A percentile compares a stretch with the other conserved stretches of the same genome.
phyloP scores from a whole-genome alignment of 768 basidiomycete species.

The Trametes coccinea region DNA sequence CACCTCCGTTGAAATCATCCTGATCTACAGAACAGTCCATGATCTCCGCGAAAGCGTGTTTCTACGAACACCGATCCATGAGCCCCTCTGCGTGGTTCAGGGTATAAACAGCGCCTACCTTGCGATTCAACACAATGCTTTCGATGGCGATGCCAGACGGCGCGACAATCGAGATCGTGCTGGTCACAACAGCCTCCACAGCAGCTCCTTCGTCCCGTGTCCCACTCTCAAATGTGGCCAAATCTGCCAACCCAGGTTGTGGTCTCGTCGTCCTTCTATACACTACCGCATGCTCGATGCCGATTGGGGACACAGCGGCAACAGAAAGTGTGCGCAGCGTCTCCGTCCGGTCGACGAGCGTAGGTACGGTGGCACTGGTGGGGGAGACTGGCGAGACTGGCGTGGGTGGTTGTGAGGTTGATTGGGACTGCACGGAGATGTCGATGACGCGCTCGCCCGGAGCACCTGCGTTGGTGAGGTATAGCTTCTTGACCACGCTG shows the following conservation, averaged over 20 bases:
- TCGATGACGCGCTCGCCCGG: slow-evolving; percentile 77
- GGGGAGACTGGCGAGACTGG: slow-evolving; percentile 20
- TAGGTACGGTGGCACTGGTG: slow-evolving; percentile 31
- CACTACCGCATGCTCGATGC: slow-evolving; percentile 49
- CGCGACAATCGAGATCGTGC: slow-evolving; percentile 5
- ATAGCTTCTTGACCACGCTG: slow-evolving; percentile 59
- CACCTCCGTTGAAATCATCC: slow-evolving; percentile 48
- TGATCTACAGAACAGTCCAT: slow-evolving; percentile 53
- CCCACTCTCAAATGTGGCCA: slow-evolving; percentile 53
- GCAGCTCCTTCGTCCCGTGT: slow-evolving; percentile 52
- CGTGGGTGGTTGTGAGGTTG: slow-evolving; percentile 23
- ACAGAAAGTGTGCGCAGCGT: slow-evolving; percentile 66
- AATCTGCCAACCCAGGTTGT: slow-evolving; percentile 51
- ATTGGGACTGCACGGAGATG: slow-evolving; percentile 70
- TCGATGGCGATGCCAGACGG: slow-evolving; percentile 49
- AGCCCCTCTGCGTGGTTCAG: neutral
- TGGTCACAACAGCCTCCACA: slow-evolving; percentile 39
- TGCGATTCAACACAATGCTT: slow-evolving; percentile 44
- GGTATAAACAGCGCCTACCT: slow-evolving; percentile 39
- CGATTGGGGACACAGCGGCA: slow-evolving; percentile 64
- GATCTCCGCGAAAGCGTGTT: slow-evolving; percentile 47
- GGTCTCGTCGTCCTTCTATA: slow-evolving; percentile 49
- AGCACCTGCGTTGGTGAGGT: slow-evolving; percentile 59
- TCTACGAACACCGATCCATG: slow-evolving; percentile 31
- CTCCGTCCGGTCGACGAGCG: slow-evolving; percentile 50